Conservation (phyloP, 208 protist species). For the Leishmania major region DNA sequence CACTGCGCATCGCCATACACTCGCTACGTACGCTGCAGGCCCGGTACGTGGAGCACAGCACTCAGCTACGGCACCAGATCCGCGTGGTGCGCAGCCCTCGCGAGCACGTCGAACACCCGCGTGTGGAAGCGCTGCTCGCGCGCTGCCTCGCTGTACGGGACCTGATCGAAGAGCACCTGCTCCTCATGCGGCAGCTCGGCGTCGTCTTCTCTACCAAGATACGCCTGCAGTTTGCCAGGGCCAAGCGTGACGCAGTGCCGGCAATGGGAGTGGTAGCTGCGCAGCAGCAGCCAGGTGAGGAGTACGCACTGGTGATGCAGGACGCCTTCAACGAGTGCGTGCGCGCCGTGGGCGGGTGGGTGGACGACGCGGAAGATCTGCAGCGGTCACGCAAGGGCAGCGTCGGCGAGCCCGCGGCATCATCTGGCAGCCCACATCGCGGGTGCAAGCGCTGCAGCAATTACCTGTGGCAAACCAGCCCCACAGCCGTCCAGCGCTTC, state of each 20-base stretch:
- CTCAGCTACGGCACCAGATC: conserved; percentile 35
- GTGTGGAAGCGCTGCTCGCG: conserved; percentile 44
- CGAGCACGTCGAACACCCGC: conserved; percentile 34
- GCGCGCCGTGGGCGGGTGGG: conserved; percentile 17
- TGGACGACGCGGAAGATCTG: conserved; percentile 1
- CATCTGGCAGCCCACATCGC: background rate
- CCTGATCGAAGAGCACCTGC: conserved; percentile 57
- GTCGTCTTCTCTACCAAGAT: conserved; percentile 43
- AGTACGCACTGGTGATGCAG: conserved; percentile 44
- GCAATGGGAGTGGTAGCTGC: conserved; percentile 12
- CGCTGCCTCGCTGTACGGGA: conserved; percentile 46
- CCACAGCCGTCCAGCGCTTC: conserved; percentile 43
- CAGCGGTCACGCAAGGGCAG: background rate
- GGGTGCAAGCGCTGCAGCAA: background rate
- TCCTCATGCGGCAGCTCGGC: conserved; percentile 51
- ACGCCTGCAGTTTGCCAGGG: conserved; percentile 14
- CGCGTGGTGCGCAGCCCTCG: conserved; percentile 28
- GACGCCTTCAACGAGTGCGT: conserved; percentile 55
- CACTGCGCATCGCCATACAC: conserved; percentile 36
- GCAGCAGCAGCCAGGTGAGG: conserved; percentile 32
- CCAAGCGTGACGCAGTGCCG: conserved; percentile 6
- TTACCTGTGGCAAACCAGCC: conserved; percentile 57
- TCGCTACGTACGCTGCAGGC: conserved; percentile 46
- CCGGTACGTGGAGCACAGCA: conserved; percentile 39
- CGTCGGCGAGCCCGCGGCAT: background rate